phyloP scores from a whole-genome alignment of 352 stramenopile genomes.

The Globisporangium radiosum region DNA sequence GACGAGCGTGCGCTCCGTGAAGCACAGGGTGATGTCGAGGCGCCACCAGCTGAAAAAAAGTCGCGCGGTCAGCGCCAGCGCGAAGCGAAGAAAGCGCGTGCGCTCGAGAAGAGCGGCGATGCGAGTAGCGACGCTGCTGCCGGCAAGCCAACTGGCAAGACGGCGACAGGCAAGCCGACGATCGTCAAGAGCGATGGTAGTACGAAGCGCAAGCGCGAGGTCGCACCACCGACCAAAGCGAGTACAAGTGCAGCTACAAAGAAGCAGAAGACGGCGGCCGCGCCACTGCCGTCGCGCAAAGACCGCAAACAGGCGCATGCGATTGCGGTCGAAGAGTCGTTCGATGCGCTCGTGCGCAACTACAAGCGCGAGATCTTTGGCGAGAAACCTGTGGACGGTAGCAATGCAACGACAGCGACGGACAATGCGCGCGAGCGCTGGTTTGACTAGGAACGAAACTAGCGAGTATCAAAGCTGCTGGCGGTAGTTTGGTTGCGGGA shows the following conservation, averaged over 20 bases:
- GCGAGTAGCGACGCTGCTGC: conserved; percentile 1
- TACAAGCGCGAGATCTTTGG: conserved; percentile 86
- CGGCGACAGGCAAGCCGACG: conserved; percentile 23
- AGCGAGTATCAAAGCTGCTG: not conserved
- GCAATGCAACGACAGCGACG: conserved; percentile 3
- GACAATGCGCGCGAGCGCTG: conserved; percentile 37
- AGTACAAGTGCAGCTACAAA: not conserved
- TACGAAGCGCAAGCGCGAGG: conserved; percentile 33
- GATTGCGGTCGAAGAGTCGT: conserved; percentile 54
- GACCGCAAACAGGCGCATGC: conserved; percentile 60
- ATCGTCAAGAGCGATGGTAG: conserved; percentile 21
- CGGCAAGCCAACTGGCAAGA: not conserved
- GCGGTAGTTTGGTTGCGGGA: not conserved
- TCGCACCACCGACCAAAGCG: conserved; percentile 10
- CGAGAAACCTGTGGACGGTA: conserved; percentile 11
- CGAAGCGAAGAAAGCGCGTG: conserved; percentile 60
- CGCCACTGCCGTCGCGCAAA: conserved; percentile 47
- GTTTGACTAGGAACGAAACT: conserved; percentile 45
- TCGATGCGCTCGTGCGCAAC: conserved; percentile 66
- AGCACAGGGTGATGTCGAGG: conserved; percentile 31
- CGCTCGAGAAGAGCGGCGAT: conserved; percentile 16
- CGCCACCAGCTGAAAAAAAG: conserved; percentile 37
- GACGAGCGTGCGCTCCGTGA: conserved; percentile 61
- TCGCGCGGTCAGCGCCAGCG: conserved; percentile 71
- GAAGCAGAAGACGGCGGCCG: conserved; percentile 22